Evolutionary conservation across 148 eudicot species (phyloP), one percentile per base, ranked within the genome.

Genomic region (Rhododendron henanense): DNA sequence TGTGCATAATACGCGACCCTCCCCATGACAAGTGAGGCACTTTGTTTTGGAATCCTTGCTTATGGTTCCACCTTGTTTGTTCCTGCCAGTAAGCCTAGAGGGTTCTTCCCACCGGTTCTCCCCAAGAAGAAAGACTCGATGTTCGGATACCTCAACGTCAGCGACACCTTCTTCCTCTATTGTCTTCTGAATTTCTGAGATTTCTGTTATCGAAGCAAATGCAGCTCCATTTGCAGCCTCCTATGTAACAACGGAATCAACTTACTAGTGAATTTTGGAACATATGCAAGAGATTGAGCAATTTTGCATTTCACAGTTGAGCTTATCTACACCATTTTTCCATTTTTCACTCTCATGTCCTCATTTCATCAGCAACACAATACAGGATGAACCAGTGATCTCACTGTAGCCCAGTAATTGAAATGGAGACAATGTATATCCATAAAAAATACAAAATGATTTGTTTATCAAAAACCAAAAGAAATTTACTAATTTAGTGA

Each of bases 91-190:
- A 79, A 97, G 93, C 92, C 99, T 90, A 11, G 98, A 94, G 74
- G 99, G 90, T 31, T 97, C 99, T 90, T 97, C 99, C 98, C 98
- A 97, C 85, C 99, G 84, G 69, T 97, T 97, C 90, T 97, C 99
- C 78, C 99, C 99, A 57, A 97, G 95, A 85, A 97, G 98, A 90
- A 89, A 97, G 73, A 97, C 99, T 87, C 95, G 87, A 51, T 88
- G 79, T 35, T 87, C 78, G 50, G 92, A 75, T 79, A 88, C 80
- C 10, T 89, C 91, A 35, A 41, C 74, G 85, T 88, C 86, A 78
- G 87, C 39, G 44, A 48, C 76, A 21, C 85, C 90, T 39, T 77
- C 88, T 85, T 90, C 88, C 59, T 85, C 89, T 79, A 89, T 82
- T 74, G 86, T 88, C 77, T 89, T 85, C 86, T 89, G 91, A 89